A percentile compares a stretch with the other conserved stretches of the same genome.
Conservation (phyloP, 805 yeast species). For the Brettanomyces anomalus region DNA sequence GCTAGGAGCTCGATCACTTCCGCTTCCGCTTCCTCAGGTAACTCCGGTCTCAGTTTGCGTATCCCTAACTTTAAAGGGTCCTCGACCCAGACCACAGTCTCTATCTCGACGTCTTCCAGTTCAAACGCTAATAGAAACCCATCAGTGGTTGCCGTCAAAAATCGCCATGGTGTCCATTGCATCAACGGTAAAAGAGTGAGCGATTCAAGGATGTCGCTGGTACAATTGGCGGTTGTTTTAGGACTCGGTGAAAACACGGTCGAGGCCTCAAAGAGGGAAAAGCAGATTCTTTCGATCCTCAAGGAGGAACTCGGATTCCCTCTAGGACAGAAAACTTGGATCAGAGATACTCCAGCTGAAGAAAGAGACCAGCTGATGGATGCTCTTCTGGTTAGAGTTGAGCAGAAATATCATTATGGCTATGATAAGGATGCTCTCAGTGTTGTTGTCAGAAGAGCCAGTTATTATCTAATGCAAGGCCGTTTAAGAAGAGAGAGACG, state of each 20-base stretch:
- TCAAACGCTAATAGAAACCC: not conserved
- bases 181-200: conserved; percentile 17
- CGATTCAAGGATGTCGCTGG: conserved; percentile 51
- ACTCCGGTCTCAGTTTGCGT: not conserved
- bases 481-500: conserved; percentile 62
- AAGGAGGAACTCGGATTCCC: conserved; percentile 56
- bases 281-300: conserved; percentile 42
- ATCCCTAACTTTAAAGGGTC: not conserved
- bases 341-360: conserved; percentile 57
- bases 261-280: conserved; percentile 50
- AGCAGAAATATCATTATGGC: conserved; percentile 38
- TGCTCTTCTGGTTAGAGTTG: conserved; percentile 39
- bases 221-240: conserved; percentile 44
- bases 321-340: conserved; percentile 76
- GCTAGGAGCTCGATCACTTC: not conserved
- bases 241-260: conserved; percentile 37
- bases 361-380: conserved; percentile 42
- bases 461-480: conserved; percentile 74
- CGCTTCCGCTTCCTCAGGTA: not conserved
- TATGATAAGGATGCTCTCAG: conserved; percentile 51
- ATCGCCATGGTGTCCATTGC: conserved; percentile 2
- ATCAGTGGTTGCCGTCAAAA: not conserved
- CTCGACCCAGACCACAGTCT: not conserved
- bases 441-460: conserved; percentile 70
- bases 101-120: not conserved